Evolutionary conservation across 768 basidiomycete species (phyloP), one percentile per base, ranked within the genome.

Genomic region (Xerocomellus amylosporus): DNA sequence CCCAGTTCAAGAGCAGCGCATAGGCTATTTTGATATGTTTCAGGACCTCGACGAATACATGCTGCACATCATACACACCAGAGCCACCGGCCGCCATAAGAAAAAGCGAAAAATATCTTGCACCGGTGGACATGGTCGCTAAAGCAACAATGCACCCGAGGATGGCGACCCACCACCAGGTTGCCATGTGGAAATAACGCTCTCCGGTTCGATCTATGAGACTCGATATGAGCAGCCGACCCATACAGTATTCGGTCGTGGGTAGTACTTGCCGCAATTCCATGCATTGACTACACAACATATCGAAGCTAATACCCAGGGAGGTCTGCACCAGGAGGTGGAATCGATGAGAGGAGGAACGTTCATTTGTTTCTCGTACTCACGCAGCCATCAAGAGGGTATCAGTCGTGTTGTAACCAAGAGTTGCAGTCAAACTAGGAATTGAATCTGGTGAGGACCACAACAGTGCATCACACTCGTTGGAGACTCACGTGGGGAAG

Each of bases 341-440:
- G 8, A 6, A 17, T 39, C 2, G 14, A 33, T 8, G 14, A 10
- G 19, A 13, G 6, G 34, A 46, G 19, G n/a, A 20, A 43, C 24
- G 15, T 10, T 24, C 24, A 24, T 24, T 24, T 24, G 24, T 2
- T 24, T 8, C 13, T 3, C 30, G 2, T 44, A 63, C 81, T 62
- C 61, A 86, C 84, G 85, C 83, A 17, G 80, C 77, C 26, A 86
- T 71, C 20, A 87, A 71, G n/a, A 87, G 69, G 28, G 76, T 84
- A 46, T 81, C 66, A 0, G 82, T 86, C 1, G 81, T 85, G 14
- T 65, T 71, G 70, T 80, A 87, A 4, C 84, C 85, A 15, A 87
- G 77, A 2, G 85, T 87, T 17, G 73, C 67, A 6, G 85, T 80
- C 22, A 86, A 66, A 0, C 84, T 85, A 33, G 40, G 15, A 24